phyloP scores from a whole-genome alignment of 2,329 filamentous ascomycete genomes.

The Trichoderma aggressivum region DNA sequence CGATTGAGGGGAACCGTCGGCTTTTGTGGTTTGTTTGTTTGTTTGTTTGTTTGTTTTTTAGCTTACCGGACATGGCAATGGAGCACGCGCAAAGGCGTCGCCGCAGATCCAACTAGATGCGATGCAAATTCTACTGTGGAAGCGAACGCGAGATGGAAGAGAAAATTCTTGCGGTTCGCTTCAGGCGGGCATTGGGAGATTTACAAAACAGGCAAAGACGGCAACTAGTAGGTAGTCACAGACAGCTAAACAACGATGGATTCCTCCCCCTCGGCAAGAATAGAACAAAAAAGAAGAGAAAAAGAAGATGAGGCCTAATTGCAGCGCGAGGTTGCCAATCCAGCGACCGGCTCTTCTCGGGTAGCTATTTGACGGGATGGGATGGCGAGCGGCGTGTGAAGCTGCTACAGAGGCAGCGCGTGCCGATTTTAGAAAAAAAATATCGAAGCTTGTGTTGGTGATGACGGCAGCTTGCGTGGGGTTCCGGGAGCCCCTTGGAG shows the following conservation, averaged over 20 bases:
- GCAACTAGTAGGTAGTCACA: conserved; percentile 17
- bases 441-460: conserved; percentile 9
- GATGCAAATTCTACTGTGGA: conserved; percentile 14
- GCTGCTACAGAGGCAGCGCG: conserved; percentile 5
- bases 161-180: conserved; percentile 12
- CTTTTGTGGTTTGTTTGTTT: not conserved
- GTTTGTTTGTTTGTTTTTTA: not conserved
- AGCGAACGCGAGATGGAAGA: conserved; percentile 7
- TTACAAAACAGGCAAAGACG: conserved; percentile 10
- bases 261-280: conserved; percentile 1
- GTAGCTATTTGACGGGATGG: conserved; percentile 35
- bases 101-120: conserved; percentile 3
- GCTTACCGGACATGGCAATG: conserved; percentile 37
- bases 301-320: conserved; percentile 21
- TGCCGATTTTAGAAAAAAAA: conserved; percentile 16
- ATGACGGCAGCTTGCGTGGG: conserved; percentile 19
- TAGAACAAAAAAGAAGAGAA: not conserved
- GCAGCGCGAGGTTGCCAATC: conserved; percentile 30
- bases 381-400: conserved; percentile 22
- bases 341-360: conserved; percentile 29
- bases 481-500: conserved; percentile 16
- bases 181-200: conserved; percentile 15
- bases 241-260: conserved; percentile 12
- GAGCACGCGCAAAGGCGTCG: conserved; percentile 17
- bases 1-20: conserved; percentile 10